A percentile compares a stretch with the other conserved stretches of the same genome.
Conservation (phyloP, 2,329 filamentous ascomycete genomes). For the Aaosphaeria pasadenensis region DNA sequence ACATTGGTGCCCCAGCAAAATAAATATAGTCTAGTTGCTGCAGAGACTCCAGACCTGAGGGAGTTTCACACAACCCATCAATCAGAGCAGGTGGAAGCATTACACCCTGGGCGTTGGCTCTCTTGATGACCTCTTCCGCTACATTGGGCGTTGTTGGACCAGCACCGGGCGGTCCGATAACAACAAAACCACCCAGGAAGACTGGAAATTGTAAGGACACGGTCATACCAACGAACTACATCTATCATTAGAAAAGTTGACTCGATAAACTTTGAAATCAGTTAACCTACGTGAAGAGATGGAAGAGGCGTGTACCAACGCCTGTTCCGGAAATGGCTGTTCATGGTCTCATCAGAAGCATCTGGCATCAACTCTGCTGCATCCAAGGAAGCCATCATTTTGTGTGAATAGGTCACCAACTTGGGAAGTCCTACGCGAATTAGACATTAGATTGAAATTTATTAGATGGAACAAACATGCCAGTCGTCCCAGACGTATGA, state of each 20-base stretch:
- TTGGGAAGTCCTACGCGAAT: neutral
- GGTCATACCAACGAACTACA: neutral
- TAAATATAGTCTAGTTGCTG: slow-evolving; percentile 1
- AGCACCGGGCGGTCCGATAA: neutral
- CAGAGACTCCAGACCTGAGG: neutral
- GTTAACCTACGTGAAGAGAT: slow-evolving; percentile 1
- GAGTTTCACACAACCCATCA: neutral
- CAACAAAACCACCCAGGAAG: neutral
- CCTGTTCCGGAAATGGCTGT: neutral
- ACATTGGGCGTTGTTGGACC: neutral
- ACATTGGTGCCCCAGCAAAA: slow-evolving; percentile 3
- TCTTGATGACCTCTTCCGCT: neutral
- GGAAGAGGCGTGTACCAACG: slow-evolving; percentile 4
- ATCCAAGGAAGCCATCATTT: slow-evolving; percentile 6
- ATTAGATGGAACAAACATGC: neutral
- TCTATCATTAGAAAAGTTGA: neutral
- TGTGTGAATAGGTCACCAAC: slow-evolving; percentile 1
- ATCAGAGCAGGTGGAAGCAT: neutral
- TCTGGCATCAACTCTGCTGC: slow-evolving; percentile 1
- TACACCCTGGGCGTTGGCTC: neutral
- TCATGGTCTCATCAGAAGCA: neutral
- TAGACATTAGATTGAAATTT: neutral
- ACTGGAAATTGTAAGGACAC: neutral
- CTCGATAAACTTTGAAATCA: neutral
- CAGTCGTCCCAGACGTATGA: slow-evolving; percentile 32